phyloP scores from a whole-genome alignment of 345 rosid species.

The Hypericum perforatum region DNA sequence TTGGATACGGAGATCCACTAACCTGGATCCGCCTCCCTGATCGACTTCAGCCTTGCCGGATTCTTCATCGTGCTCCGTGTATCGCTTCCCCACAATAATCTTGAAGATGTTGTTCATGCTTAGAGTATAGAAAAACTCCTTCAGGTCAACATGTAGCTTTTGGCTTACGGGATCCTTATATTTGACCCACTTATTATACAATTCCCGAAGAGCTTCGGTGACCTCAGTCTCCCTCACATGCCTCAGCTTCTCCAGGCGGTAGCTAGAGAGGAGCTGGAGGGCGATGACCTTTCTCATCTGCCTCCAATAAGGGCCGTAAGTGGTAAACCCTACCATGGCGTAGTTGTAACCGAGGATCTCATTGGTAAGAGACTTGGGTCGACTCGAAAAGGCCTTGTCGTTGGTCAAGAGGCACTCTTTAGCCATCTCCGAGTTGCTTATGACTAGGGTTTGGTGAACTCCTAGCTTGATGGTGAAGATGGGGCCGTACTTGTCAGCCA shows the following conservation, averaged over 20 bases:
- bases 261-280: conserved; percentile 21
- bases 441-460: conserved; percentile 22
- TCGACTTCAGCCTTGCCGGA: background rate
- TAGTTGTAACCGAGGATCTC: conserved; percentile 19
- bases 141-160: no score
- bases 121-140: background rate
- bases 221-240: conserved; percentile 18
- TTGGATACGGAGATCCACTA: no score
- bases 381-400: conserved; percentile 23
- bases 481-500: conserved; percentile 36
- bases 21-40: background rate
- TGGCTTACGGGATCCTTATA: background rate
- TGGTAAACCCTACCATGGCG: conserved; percentile 21
- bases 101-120: conserved; percentile 5
- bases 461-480: conserved; percentile 30
- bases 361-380: conserved; percentile 13
- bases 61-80: background rate
- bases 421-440: conserved; percentile 26
- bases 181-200: conserved; percentile 14
- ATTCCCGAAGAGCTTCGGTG: conserved; percentile 9
- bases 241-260: conserved; percentile 19
- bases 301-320: conserved; percentile 30
- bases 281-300: conserved; percentile 24
- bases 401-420: conserved; percentile 28
- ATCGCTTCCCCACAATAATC: conserved; percentile 11